Evolutionary conservation across 2,329 filamentous ascomycete genomes (phyloP).

Genomic region (Neonectria coccinea): DNA sequence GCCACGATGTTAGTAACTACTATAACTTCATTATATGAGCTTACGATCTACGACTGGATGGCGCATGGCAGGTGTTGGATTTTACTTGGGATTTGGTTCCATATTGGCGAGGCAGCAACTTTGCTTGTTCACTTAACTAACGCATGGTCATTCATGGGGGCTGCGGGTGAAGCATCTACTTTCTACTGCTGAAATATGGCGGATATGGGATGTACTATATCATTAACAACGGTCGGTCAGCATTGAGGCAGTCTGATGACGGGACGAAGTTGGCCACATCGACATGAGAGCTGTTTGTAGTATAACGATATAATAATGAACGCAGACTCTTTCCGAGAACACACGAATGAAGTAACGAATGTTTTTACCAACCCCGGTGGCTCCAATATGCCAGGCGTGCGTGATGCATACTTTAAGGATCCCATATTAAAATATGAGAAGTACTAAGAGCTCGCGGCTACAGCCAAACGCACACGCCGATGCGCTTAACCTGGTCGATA

Average conservation of each 20-base stretch:
- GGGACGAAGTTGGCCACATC: conserved; percentile 21
- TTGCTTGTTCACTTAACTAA: conserved; percentile 8
- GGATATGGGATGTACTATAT: conserved; percentile 21
- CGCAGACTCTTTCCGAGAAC: background rate
- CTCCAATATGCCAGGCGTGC: background rate
- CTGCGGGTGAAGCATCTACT: conserved; percentile 15
- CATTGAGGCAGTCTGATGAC: conserved; percentile 15
- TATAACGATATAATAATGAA: conserved; percentile 12
- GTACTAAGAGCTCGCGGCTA: background rate
- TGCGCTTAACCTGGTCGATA: background rate
- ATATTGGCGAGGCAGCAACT: background rate
- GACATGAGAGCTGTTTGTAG: conserved; percentile 21
- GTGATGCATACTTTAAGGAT: background rate
- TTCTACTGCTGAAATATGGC: conserved; percentile 17
- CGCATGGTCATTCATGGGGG: conserved; percentile 10
- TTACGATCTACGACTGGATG: conserved; percentile 13
- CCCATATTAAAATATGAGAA: background rate
- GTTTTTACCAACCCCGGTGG: background rate
- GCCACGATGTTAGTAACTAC: conserved; percentile 1
- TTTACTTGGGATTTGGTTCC: conserved; percentile 4
- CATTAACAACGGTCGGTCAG: conserved; percentile 7
- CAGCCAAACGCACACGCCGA: background rate
- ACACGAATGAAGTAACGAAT: background rate
- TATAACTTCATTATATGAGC: conserved; percentile 1
- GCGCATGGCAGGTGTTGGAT: conserved; percentile 12